Evolutionary conservation across 2,329 filamentous ascomycete species (phyloP), one percentile per base, ranked within the genome.

Genomic region (Thielaviopsis populi): DNA sequence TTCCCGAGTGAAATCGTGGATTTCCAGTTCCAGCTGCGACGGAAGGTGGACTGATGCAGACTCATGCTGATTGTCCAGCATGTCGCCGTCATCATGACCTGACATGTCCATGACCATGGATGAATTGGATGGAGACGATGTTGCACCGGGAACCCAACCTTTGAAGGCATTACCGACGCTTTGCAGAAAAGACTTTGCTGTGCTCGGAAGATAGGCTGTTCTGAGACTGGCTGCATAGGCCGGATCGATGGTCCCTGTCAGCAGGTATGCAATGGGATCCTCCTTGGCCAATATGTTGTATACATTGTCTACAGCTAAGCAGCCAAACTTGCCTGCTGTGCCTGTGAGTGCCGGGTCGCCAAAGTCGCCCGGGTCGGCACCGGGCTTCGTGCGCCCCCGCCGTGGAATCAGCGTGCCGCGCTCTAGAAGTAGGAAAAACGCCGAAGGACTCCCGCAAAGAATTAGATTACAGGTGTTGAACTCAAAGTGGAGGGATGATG

Each of bases 391-490:
- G 65, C 87, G 82, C 42, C 87, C 89, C 67, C 83, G 82, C 1
- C 94, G 85, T 17, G 94, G 94, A 6, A 89, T 76, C 5, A 99
- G 79, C 2, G 74, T 75, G 10, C 80, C 81, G 68, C 81, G 85
- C 69, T 96, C 91, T 2, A 99, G 82, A 1, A 97, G 79, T 1
- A 99, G 76, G 73, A 99, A 99, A 76, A 99, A 95, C 0, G 88
- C 92, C 0, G 87, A 89, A 0, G 94, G 94, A 66, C 91, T 96
- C 61, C 94, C 94, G 61, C 87, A 88, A 41, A 95, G 81, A 74
- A 97, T 96, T 0, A 97, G 78, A 67, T 92, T 92, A 61, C 82
- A 89, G 0, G 91, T 96, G 72, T 96, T 85, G 71, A 99, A 99
- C 68, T 96, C 89, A 70, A 99, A 95, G 67, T 85, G 80, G 3